A percentile compares a stretch with the other conserved stretches of the same genome.
These are phyloP conservation scores for Picea sitchensis DNA, from an alignment of 75 land plant genomes.

Conservation along the genomic window DNA sequence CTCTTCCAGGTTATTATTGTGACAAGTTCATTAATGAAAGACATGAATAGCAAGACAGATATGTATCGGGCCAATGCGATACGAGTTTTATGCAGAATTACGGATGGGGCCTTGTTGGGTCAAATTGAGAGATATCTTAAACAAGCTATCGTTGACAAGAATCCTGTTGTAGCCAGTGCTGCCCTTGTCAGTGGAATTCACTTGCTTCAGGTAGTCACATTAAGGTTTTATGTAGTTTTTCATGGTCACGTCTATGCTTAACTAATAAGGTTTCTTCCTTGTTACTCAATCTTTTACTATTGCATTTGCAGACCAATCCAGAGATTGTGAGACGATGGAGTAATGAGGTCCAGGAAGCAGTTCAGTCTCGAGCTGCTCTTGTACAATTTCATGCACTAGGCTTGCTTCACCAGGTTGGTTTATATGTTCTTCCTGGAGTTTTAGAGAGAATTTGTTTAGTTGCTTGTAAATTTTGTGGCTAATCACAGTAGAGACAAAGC, in stretches of 20 bases:
- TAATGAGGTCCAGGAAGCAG: constrained; percentile 98
- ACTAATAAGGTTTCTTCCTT: not conserved
- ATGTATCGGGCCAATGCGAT: constrained; percentile 97
- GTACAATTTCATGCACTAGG: constrained; percentile 97
- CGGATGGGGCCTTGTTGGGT: constrained; percentile 86
- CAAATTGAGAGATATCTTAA: constrained; percentile 97
- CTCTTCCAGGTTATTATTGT: constrained; percentile 86
- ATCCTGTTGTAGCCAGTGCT: constrained; percentile 96
- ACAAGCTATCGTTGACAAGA: constrained; percentile 98
- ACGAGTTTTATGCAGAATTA: constrained; percentile 89
- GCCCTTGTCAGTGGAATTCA: constrained; percentile 98
- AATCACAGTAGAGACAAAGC: not conserved
- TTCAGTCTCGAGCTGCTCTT: constrained; percentile 92
- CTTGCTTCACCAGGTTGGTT: constrained; percentile 78
- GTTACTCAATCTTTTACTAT: not conserved
- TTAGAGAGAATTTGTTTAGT: not conserved
- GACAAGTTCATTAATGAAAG: constrained; percentile 98
- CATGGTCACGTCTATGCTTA: not conserved
- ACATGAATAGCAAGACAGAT: constrained; percentile 98
- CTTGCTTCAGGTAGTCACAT: constrained; percentile 70
- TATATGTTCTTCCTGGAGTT: not conserved
- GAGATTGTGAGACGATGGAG: constrained; percentile 98
- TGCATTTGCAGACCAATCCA: constrained; percentile 67
- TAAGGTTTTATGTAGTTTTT: not conserved
- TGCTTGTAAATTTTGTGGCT: not conserved